Evolutionary conservation across 2,329 filamentous ascomycete genomes (phyloP).

Genomic region (Intubia oerlemansii): DNA sequence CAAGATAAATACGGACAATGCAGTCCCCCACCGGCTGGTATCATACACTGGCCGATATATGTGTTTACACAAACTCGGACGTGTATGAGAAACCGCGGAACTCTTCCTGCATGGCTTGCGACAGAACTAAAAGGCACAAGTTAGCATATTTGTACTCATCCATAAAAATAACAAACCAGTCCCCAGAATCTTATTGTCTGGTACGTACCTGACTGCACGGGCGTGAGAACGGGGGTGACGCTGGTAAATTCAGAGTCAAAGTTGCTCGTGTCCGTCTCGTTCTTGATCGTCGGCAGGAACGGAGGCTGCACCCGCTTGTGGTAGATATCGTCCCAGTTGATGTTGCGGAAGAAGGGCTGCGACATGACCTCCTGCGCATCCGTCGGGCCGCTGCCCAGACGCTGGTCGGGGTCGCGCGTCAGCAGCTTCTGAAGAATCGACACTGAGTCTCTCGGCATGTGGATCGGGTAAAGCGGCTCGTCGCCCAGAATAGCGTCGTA

Average conservation of each 20-base stretch:
- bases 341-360: conserved; percentile 92
- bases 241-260: conserved; percentile 98
- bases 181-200: too few species aligned
- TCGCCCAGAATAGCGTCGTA: conserved; percentile 97
- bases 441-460: conserved; percentile 95
- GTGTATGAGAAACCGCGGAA: conserved; percentile 98
- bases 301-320: conserved; percentile 80
- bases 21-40: too few species aligned
- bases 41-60: too few species aligned
- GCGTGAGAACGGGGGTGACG: conserved; percentile 89
- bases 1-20: background rate
- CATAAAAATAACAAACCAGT: too few species aligned
- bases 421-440: conserved; percentile 95
- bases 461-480: conserved; percentile 91
- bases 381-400: conserved; percentile 82
- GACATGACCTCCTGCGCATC: conserved; percentile 98
- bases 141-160: conserved; percentile 15
- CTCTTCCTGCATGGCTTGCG: conserved; percentile 97
- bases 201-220: conserved; percentile 82
- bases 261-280: conserved; percentile 94
- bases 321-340: conserved; percentile 98
- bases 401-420: conserved; percentile 81
- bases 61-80: conserved; percentile 60
- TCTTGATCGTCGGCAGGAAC: conserved; percentile 78
- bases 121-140: conserved; percentile 64